Evolutionary conservation across 768 basidiomycete genomes (phyloP), one percentile per base, ranked within the genome.

Genomic region (Cubamyces sp.): DNA sequence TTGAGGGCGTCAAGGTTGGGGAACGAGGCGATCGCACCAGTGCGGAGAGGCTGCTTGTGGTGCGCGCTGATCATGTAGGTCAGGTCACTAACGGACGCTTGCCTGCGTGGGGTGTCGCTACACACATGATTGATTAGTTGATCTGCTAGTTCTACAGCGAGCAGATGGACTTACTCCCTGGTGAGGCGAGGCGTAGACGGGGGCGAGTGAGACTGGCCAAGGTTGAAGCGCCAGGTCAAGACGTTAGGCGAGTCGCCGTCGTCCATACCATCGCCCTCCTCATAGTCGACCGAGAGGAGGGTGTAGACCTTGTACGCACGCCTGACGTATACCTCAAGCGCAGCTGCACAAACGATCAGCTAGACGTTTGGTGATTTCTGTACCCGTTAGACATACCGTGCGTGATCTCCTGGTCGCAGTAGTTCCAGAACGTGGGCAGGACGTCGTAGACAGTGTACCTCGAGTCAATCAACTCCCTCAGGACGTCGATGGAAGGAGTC

Each of bases 381-480:
- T 41, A 42, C 3, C 11, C 23, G 14, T 37, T n/a, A 54, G 23
- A 34, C 26, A 42, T 61, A 91, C 92, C 91, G 43, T 98, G 83
- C 12, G 87, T 84, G 65, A 98, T 87, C 82, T 90, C 88, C 40
- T 88, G 82, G 68, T 98, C 95, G 18, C 81, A 73, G 71, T 96
- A 91, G 62, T 84, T 86, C 85, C 98, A 98, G 82, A 99, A 99
- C 6, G 92, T 84, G 3, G 96, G 94, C 49, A 99, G 84, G 7
- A 99, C 97, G 72, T 99, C 97, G 75, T 90, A 99, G 16, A 98
- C 96, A 15, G 94, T 95, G 76, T 96, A 98, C 45, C 92, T 85
- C 6, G 96, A 98, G 76, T 99, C 97, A 64, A 91, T 93, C 26
- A 99, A 84, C 76, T 99, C 97, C 71, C 87, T 87, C 69, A 99